Base-by-base conservation (phyloP, 768 basidiomycete species). In the Kwoniella sp. region DNA sequence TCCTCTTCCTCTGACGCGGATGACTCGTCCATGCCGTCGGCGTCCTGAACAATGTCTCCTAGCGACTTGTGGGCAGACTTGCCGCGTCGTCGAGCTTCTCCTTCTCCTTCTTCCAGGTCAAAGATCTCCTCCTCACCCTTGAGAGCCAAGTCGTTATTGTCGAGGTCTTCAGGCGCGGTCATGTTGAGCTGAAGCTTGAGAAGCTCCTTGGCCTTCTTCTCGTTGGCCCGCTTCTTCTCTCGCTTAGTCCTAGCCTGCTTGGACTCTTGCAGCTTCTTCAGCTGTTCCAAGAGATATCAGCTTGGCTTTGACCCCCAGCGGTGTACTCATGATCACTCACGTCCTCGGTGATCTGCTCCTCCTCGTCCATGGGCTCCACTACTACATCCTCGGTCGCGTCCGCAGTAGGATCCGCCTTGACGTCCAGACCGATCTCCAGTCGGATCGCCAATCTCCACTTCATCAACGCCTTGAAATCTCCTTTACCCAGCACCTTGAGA, bases 151-250 rank as follows among this genome's bases (percentile, higher is more conserved):
- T 81, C 79, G 38, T 72, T 69, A 53, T 91, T 74, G 70, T 91
- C 92, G 59, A 98, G 91, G 63, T 96, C 95, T 60, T 92, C 77
- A n/a, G 95, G 95, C 17, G 90, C 89, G 11, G 87, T 88, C 95
- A 99, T 99, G 69, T 88, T 86, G 39, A 98, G 80, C 71, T 98
- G 95, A 83, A 98, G 87, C 46, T 92, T 86, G 68, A 89, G 88
- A 33, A 98, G 84, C 0, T 89, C 88, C 59, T 86, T 83, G 25
- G 81, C 79, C 75, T 87, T 89, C 67, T 87, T 78, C 77, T 98
- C 95, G 74, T 96, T 96, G 2, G 85, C 83, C 29, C 84, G 81
- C 47, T 90, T 82, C 46, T 87, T 81, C 62, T 89, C 87, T 7
- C 87, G 85, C 72, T 89, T 90, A 33, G 80, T 71, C 40, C 84